These are phyloP conservation scores for Myxozyma mucilagina DNA, from an alignment of 805 yeast species.

Conservation along the genomic window DNA sequence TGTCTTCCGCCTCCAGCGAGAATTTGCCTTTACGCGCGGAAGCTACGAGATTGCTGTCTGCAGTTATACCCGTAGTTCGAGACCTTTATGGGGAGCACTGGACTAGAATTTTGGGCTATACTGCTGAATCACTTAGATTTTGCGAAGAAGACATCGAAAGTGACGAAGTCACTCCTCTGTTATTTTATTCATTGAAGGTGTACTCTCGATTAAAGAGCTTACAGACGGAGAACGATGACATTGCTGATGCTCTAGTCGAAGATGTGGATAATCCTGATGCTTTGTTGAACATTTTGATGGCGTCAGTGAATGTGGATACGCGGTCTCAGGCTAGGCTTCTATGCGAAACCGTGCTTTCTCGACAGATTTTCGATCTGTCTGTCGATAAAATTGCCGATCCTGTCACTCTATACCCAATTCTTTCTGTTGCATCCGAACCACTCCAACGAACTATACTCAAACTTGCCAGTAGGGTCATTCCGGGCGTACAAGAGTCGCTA, in stretches of 20 bases:
- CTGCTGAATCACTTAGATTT: slow-evolving; percentile 1
- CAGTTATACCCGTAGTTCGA: slow-evolving; percentile 30
- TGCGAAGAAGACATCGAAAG: slow-evolving; percentile 6
- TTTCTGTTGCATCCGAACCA: slow-evolving; percentile 24
- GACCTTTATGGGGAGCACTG: slow-evolving; percentile 34
- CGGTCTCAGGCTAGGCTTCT: slow-evolving; percentile 17
- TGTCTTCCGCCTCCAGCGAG: slow-evolving; percentile 51
- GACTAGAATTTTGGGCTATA: slow-evolving; percentile 1
- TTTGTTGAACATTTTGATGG: slow-evolving; percentile 2
- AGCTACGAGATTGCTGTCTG: slow-evolving; percentile 37
- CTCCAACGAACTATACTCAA: slow-evolving; percentile 46
- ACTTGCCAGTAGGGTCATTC: slow-evolving; percentile 45
- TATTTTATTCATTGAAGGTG: slow-evolving; percentile 49
- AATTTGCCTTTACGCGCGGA: slow-evolving; percentile 22
- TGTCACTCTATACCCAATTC: slow-evolving; percentile 15
- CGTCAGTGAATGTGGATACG: slow-evolving; percentile 3
- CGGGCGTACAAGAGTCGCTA: slow-evolving; percentile 50
- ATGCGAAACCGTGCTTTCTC: slow-evolving; percentile 21
- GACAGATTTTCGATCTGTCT: slow-evolving; percentile 19
- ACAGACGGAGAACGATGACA: slow-evolving; percentile 32
- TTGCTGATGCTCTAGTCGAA: slow-evolving; percentile 43
- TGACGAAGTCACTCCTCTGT: slow-evolving; percentile 18
- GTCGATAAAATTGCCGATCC: slow-evolving; percentile 12
- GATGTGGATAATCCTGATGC: slow-evolving; percentile 10
- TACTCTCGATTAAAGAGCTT: slow-evolving; percentile 40